Base-by-base conservation (phyloP, 306 rosid species). In the Cucumis hystrix region DNA sequence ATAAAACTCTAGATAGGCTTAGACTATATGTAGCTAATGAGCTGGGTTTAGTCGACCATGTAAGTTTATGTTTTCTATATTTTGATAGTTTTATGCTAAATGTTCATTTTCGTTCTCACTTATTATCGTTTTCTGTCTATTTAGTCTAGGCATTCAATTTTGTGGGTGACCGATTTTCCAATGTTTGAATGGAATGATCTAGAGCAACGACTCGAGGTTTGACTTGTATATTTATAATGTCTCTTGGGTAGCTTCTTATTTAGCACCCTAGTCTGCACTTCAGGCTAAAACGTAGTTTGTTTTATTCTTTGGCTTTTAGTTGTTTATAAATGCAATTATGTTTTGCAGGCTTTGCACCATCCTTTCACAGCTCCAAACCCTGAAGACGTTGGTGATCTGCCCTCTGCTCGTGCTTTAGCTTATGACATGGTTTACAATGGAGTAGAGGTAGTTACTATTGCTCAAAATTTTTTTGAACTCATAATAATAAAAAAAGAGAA, bases 331-430 rank as follows among this genome's bases (percentile, higher is more conserved):
- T 79, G 77, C 61, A 62, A 14, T 64, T 40, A 23, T 56, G 43
- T 59, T 37, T 80, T 45, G 76, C 87, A 95, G 98, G 91, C 99
- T 79, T 83, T 95, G 86, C 99, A 95, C 79, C 99, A 95, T 80
- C 97, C 99, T 72, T 95, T 95, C 84, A 95, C 99, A 70, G 99
- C 99, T 33, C 99, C 99, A 72, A 90, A 95, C 83, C 93, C 99
- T 16, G 92, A 92, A 83, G 99, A 92, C 81, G 84, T 88, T 83
- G 79, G 85, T 66, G 90, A 95, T 84, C 97, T 95, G 70, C 88
- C 97, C 35, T 84, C 97, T 75, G 98, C 99, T 64, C 97, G 96
- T 78, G 99, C 99, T 7, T 84, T 95, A 81, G 99, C 99, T 17
- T 95, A 92, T 88, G 99, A 95, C 85, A 88, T 95, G 96, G 97